phyloP scores from a whole-genome alignment of 2,329 filamentous ascomycete genomes.

The Pestalotiopsis sp. region DNA sequence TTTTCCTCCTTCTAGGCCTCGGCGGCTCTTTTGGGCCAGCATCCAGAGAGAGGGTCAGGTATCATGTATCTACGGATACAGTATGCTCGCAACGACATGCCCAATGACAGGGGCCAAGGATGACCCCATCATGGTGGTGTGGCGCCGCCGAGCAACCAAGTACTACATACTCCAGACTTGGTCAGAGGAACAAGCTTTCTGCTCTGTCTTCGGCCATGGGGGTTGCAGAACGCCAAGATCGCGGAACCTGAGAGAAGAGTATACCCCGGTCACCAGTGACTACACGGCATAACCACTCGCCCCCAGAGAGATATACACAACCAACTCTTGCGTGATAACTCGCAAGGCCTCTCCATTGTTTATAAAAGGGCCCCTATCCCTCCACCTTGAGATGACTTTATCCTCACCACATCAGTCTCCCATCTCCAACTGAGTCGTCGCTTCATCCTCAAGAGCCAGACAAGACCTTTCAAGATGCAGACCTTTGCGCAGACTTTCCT shows the following conservation, averaged over 20 bases:
- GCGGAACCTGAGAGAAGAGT: not conserved
- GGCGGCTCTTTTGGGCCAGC: not conserved
- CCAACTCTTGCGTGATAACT: not conserved
- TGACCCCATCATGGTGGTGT: not conserved
- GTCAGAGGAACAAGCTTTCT: slow-evolving; percentile 3
- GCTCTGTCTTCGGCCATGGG: not conserved
- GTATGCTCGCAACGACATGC: not conserved
- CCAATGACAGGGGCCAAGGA: slow-evolving; percentile 7
- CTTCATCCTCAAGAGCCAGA: not conserved
- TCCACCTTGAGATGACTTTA: not conserved
- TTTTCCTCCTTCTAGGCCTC: not conserved
- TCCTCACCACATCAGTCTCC: not conserved
- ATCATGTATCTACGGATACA: not conserved
- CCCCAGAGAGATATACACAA: not conserved
- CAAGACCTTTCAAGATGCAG: slow-evolving; percentile 16
- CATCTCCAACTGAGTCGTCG: slow-evolving; percentile 1
- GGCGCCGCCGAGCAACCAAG: not conserved
- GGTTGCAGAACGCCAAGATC: not conserved
- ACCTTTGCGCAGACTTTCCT: slow-evolving; percentile 18
- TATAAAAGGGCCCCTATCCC: slow-evolving; percentile 1
- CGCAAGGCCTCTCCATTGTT: not conserved
- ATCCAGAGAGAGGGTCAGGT: not conserved
- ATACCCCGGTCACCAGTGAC: not conserved
- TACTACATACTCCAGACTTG: not conserved
- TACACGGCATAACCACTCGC: not conserved